Evolutionary conservation across 1,284 basidiomycete species (phyloP), one percentile per base, ranked within the genome.

Genomic region (Cryptococcus neoformans): DNA sequence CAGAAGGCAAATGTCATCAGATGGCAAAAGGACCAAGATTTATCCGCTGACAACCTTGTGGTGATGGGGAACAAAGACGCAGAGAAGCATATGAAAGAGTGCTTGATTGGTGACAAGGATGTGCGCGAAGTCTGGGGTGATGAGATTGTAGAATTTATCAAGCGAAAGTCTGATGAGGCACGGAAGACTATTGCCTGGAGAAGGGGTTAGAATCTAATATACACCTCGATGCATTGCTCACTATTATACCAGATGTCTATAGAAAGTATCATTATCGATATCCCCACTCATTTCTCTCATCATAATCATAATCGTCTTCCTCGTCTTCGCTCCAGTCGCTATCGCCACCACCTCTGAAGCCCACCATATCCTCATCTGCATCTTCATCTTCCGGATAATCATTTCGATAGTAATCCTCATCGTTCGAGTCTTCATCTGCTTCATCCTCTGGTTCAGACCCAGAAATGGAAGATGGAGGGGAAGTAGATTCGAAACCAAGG

Each of bases 41-140:
- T 95, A 10, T 80, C 81, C 10, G 77, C 84, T 21, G 85, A 88
- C 53, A 96, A 96, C 71, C 84, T 87, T 55, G 88, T 92, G 2
- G 86, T 92, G 1, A 85, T 94, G 78, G 88, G 90, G 55, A 78
- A 81, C 50, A 80, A 80, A 48, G 90, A 95, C 54, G 88, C 86
- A 0, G 85, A 86, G 63, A 81, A 79, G 63, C 89, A 93, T 69
- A 74, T 83, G 53, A 80, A 79, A 56, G 81, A 83, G 55, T 85
- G 82, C 50, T 80, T 79, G 47, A 62, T 76, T 12, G 77, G 63
- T 9, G 74, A 72, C 48, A 78, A 77, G 63, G 63, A 56, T 9
- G 82, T 84, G 0, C 78, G 75, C 54, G 82, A 83, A 39, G 77
- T 90, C 4, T 90, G 88, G 87, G 88, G 87, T 2, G 68, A 79